A percentile compares a stretch with the other conserved stretches of the same genome.
Conservation (phyloP, 495 filamentous ascomycete genomes). For the Aspergillus ellipticus region DNA sequence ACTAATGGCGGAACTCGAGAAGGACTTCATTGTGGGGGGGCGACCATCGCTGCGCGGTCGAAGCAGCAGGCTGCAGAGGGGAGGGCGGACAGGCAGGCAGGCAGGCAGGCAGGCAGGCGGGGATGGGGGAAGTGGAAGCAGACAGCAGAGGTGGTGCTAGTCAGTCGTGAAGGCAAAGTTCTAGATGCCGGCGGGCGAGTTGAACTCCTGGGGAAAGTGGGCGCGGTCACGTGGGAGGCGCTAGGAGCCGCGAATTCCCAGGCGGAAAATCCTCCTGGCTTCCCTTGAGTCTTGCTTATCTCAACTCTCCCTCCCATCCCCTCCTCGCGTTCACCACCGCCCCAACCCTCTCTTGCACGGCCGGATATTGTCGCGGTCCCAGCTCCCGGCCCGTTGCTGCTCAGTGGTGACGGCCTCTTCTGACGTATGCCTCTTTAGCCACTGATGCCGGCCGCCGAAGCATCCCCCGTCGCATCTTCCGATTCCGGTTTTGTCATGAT, state of each 20-base stretch:
- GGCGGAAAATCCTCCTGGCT: slow-evolving; percentile 43
- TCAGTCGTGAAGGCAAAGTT: slow-evolving; percentile 1
- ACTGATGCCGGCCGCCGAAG: slow-evolving; percentile 81
- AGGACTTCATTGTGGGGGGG: slow-evolving; percentile 43
- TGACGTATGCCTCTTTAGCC: slow-evolving; percentile 41
- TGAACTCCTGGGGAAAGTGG: slow-evolving; percentile 30
- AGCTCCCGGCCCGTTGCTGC: slow-evolving; percentile 34
- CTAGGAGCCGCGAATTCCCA: slow-evolving; percentile 23
- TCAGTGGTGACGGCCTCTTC: slow-evolving; percentile 37
- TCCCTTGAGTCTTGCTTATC: slow-evolving; percentile 28
- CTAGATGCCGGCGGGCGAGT: slow-evolving; percentile 13
- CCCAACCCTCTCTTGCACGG: slow-evolving; percentile 15
- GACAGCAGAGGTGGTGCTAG: background rate
- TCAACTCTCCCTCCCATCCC: slow-evolving; percentile 27
- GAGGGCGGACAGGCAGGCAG: too few relatives aligned
- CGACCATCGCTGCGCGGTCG: slow-evolving; percentile 16
- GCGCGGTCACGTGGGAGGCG: slow-evolving; percentile 37
- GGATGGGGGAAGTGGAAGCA: slow-evolving; percentile 13
- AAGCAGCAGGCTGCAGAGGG: background rate
- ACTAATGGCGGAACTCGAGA: slow-evolving; percentile 59
- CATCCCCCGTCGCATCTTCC: slow-evolving; percentile 64
- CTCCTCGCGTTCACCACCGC: slow-evolving; percentile 9
- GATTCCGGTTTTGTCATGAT: slow-evolving; percentile 77
- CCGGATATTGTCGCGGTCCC: slow-evolving; percentile 31
- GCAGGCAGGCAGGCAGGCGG: slow-evolving; percentile 8